Evolutionary conservation across 129 eudicot genomes (phyloP).

Genomic region (Artemisia argyi): DNA sequence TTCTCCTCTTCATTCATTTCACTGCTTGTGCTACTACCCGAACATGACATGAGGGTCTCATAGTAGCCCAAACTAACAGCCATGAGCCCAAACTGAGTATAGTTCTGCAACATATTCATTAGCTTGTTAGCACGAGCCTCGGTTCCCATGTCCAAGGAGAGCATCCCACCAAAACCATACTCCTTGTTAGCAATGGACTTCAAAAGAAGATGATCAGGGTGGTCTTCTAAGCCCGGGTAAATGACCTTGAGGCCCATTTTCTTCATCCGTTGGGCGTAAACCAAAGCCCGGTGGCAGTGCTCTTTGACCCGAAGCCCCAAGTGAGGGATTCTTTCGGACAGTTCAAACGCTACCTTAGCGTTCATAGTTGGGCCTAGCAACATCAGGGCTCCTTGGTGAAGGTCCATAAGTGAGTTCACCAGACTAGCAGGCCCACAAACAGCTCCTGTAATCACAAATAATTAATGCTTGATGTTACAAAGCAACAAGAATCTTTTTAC

Average conservation of each 20-base stretch:
- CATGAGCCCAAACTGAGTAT: constrained; percentile 76
- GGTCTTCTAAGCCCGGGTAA: constrained; percentile 94
- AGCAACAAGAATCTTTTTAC: neutral
- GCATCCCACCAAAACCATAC: constrained; percentile 85
- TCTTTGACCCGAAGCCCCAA: constrained; percentile 89
- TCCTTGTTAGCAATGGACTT: constrained; percentile 61
- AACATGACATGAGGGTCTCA: constrained; percentile 97
- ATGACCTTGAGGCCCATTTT: constrained; percentile 85
- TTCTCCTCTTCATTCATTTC: constrained; percentile 75
- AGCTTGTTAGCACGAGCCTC: constrained; percentile 11
- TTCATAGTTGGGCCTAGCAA: constrained; percentile 99
- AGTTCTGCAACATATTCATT: constrained; percentile 16
- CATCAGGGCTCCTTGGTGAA: constrained; percentile 90
- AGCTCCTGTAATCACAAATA: constrained; percentile 55
- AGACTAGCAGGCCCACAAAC: constrained; percentile 88
- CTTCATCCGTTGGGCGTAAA: constrained; percentile 73
- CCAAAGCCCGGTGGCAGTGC: constrained; percentile 76
- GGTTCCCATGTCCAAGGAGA: constrained; percentile 92
- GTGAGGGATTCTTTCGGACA: constrained; percentile 87
- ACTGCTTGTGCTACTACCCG: constrained; percentile 93
- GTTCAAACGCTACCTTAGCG: constrained; percentile 93
- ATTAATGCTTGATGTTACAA: neutral
- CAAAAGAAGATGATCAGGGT: constrained; percentile 70
- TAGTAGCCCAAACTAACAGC: constrained; percentile 96
- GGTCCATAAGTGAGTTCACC: constrained; percentile 91